Evolutionary conservation across 805 yeast genomes (phyloP), one percentile per base, ranked within the genome.

Genomic region (Candida ipomoeae): DNA sequence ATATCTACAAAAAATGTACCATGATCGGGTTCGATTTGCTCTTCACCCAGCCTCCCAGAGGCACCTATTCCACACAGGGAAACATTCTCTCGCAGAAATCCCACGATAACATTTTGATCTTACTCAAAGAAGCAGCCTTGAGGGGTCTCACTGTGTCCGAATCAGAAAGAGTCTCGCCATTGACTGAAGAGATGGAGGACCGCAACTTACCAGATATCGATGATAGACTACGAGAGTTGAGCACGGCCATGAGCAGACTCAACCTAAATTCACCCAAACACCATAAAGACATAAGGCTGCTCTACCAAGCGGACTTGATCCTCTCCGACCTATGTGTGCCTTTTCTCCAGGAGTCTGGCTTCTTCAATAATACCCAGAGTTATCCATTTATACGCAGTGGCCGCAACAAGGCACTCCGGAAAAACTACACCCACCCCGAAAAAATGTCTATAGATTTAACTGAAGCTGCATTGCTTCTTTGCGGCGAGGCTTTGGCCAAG

Each of bases 1-100:
- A 65, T 8, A 62, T 70, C 44, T 49, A 62, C 44, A 47, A 55
- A 23, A 67, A 62, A 35, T 72, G 77, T 55, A 66, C 66, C 35
- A 55, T 73, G 5, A 44, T 72, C 23, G 77, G 76, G 29, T 60
- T 70, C 49, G 78, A 94, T 67, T 74, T 94, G 33, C 73, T 92
- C 18, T 85, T 88, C 6, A 80, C 84, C 47, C 75, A 78, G 15
- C 97, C 97, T 0, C 96, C 97, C 0, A 60, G 63, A 3, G 97
- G 97, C 1, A 88, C 85, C 0, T 78, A 85, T 7, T 70, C 91
- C 0, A 76, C 91, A 47, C 98, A 94, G 62, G 98, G 96, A 0
- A 89, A 91, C 62, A 85, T 92, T n/a, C 71, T 87, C 38, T 81
- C 89, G 15, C 56, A 55, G 21, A 46, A 43, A 17, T 50, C 56